Evolutionary conservation across 2,329 filamentous ascomycete genomes (phyloP).

Genomic region (Botrytis sinoallii): DNA sequence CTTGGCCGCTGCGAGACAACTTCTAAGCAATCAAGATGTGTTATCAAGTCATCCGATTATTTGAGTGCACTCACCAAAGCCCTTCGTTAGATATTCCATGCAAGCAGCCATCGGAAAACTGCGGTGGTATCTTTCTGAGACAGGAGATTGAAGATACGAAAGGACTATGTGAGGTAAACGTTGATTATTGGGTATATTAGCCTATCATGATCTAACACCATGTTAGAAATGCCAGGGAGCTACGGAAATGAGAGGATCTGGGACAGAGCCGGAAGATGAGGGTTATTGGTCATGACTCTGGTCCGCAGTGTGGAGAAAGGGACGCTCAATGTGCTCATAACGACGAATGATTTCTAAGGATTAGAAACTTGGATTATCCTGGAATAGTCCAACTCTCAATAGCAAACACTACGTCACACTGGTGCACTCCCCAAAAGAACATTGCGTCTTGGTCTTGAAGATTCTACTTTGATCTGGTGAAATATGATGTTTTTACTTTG

Average conservation of each 20-base stretch:
- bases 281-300: constrained; percentile 27
- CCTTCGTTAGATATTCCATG: constrained; percentile 26
- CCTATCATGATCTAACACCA: constrained; percentile 10
- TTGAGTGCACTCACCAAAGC: constrained; percentile 32
- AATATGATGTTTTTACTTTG: not conserved
- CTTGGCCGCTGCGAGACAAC: not conserved
- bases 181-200: too few relatives aligned
- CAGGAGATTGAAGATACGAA: constrained; percentile 29
- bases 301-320: not conserved
- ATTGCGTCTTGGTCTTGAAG: not conserved
- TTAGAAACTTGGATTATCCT: not conserved
- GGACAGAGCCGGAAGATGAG: constrained; percentile 25
- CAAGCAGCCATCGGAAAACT: constrained; percentile 24
- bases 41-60: constrained; percentile 33
- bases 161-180: constrained; percentile 24
- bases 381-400: not conserved
- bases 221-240: constrained; percentile 26
- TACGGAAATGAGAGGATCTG: constrained; percentile 17
- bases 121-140: constrained; percentile 30
- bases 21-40: constrained; percentile 28
- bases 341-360: not conserved
- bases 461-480: not conserved
- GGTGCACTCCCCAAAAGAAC: too few relatives aligned
- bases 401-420: not conserved
- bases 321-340: not conserved